A percentile compares a stretch with the other conserved stretches of the same genome.
These are phyloP conservation scores for Monosporozyma aerobia DNA, from an alignment of 805 yeast species.

Conservation along the genomic window DNA sequence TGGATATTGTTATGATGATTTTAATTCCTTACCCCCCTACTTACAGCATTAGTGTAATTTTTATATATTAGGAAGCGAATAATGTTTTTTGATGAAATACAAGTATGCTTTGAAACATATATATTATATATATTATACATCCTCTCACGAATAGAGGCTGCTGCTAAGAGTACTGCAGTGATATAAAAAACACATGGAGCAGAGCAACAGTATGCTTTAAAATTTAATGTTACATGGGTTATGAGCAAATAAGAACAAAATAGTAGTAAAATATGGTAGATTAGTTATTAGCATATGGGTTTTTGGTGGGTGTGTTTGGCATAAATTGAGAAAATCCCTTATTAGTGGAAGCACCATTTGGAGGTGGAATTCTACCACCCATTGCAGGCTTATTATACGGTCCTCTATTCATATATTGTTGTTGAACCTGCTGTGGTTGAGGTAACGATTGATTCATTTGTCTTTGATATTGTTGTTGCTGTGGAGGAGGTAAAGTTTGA, in stretches of 20 bases:
- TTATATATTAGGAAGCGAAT: background rate
- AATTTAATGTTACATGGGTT: background rate
- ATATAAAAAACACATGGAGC: background rate
- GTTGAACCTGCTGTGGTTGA: background rate
- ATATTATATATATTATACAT: background rate
- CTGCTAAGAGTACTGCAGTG: background rate
- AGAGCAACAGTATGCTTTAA: background rate
- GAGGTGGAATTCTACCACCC: constrained; percentile 3
- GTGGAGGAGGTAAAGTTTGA: background rate
- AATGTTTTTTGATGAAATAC: background rate
- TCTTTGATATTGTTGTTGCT: background rate
- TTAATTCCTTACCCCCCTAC: too few relatives aligned
- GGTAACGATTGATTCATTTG: background rate
- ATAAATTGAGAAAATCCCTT: constrained; percentile 30
- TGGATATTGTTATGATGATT: background rate
- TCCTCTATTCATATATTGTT: background rate
- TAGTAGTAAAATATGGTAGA: background rate
- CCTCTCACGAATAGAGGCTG: background rate
- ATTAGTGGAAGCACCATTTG: constrained; percentile 6
- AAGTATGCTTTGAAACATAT: background rate
- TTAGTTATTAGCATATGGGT: background rate
- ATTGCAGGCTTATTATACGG: background rate
- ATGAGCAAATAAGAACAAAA: background rate
- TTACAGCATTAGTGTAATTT: background rate
- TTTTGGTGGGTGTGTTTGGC: constrained; percentile 12